Evolutionary conservation across 108 stramenopile genomes (phyloP), one percentile per base, ranked within the genome.

Genomic region (Cyclostephanos invisitatus): DNA sequence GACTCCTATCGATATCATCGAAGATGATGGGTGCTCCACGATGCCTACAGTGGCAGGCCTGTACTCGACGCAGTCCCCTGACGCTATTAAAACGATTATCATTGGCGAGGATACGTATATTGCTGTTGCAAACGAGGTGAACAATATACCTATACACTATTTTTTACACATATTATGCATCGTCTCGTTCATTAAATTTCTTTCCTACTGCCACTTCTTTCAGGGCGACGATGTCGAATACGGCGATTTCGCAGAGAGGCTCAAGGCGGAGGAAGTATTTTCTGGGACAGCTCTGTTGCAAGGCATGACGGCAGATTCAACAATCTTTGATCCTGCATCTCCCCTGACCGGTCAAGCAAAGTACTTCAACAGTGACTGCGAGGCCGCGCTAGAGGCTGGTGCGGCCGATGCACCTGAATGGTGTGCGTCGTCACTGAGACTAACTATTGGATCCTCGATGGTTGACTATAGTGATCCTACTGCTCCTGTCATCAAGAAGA

Each of bases 41-140:
- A 74, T 74, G 73, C 68, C 76, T 2, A 81, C 72, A 15, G 77
- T 71, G 27, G 32, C 40, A 32, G 73, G 78, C 42, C 57, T 85
- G 3, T 77, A 50, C 44, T 63, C 68, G 0, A 46, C 50, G 0
- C 59, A 80, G 0, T 68, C 67, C 18, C 85, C 85, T 22, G 85
- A 86, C 65, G 53, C 61, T 0, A 83, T 86, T 60, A 53, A 51
- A 10, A 37, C 72, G 10, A 50, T 86, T 15, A 32, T 59, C 15
- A 20, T 79, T 22, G 83, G 73, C 38, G 80, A 72, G 17, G 83
- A 67, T 35, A 67, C 64, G 7, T 86, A 86, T 58, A 44, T 86
- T 18, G 25, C 54, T n/a, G 78, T 81, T 2, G 83, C 85, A 35
- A 77, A 86, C 36, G 83, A 86, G 59, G 84, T 80, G 15, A 55